Percentiles rank a stretch among this genome's conserved stretches.
phyloP scores from a whole-genome alignment of 768 basidiomycete genomes.

The Pisolithus microcarpus region DNA sequence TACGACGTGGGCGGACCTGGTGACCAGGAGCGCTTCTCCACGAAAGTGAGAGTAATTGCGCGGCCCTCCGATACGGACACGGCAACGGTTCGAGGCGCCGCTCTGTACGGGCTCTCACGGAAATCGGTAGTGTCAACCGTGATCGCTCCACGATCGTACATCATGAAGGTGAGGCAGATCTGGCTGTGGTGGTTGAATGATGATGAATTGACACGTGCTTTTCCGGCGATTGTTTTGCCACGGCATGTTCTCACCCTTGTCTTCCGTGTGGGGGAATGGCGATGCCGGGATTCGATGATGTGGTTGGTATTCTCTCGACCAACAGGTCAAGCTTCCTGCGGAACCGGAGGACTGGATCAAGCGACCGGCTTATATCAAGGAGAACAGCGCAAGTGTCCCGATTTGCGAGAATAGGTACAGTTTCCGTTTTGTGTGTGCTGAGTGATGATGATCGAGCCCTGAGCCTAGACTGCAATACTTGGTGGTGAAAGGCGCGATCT shows the following conservation, averaged over 20 bases:
- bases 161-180: conserved; percentile 61
- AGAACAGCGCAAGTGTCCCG: conserved; percentile 65
- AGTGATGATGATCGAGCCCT: conserved; percentile 11
- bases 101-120: conserved; percentile 75
- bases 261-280: neutral
- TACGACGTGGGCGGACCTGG: conserved; percentile 7
- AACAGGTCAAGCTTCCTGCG: conserved; percentile 79
- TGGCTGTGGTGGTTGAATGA: neutral
- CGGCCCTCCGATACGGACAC: conserved; percentile 85
- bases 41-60: conserved; percentile 65
- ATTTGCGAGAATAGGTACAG: conserved; percentile 80
- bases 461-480: conserved; percentile 70
- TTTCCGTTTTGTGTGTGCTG: conserved; percentile 6
- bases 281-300: conserved; percentile 1
- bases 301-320: neutral
- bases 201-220: neutral
- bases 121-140: conserved; percentile 73
- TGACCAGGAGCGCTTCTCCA: conserved; percentile 57
- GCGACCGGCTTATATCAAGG: conserved; percentile 77
- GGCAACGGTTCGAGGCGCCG: conserved; percentile 83
- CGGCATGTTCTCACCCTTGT: neutral
- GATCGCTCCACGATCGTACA: conserved; percentile 75
- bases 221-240: neutral
- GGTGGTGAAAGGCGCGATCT: conserved; percentile 79
- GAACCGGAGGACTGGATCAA: conserved; percentile 79